Percentiles rank a stretch among this genome's conserved stretches.
Conservation (phyloP, 2,329 filamentous ascomycete genomes). For the Fusarium foetens region DNA sequence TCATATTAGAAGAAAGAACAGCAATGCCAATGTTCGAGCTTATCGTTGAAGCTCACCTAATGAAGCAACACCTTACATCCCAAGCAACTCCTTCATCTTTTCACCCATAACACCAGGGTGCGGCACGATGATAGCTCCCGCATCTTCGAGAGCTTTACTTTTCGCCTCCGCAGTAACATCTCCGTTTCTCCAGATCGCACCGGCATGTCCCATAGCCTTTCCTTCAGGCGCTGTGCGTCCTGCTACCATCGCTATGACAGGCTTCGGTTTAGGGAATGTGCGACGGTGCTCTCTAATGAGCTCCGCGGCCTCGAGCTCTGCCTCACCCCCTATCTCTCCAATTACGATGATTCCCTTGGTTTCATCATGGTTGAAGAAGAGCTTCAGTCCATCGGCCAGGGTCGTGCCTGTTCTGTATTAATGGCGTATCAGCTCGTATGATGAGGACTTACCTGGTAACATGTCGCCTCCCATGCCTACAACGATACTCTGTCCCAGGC, state of each 20-base stretch:
- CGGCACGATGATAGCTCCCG: constrained; percentile 52
- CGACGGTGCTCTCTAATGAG: constrained; percentile 72
- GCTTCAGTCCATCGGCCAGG: constrained; percentile 74
- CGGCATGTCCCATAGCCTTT: constrained; percentile 78
- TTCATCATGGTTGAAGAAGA: constrained; percentile 74
- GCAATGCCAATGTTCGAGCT: not conserved
- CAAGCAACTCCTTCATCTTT: constrained; percentile 49
- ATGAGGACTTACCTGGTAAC: constrained; percentile 62
- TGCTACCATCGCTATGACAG: constrained; percentile 70
- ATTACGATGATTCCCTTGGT: constrained; percentile 78
- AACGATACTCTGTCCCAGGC: constrained; percentile 79
- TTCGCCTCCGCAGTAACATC: constrained; percentile 50
- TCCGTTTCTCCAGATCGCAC: constrained; percentile 61
- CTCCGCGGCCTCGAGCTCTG: constrained; percentile 76
- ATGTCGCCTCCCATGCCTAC: constrained; percentile 83
- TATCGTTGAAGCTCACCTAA: not conserved
- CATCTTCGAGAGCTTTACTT: constrained; percentile 47
- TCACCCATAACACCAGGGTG: constrained; percentile 53
- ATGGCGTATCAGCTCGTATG: rapidly evolving
- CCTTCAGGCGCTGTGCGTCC: constrained; percentile 70
- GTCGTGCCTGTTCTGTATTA: constrained; percentile 59
- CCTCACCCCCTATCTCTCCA: constrained; percentile 76
- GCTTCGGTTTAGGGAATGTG: constrained; percentile 69
- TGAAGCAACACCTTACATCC: not conserved
- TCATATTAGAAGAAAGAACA: not conserved